Evolutionary conservation across 2,329 filamentous ascomycete species (phyloP).

Genomic region (Cryphonectria radicalis): DNA sequence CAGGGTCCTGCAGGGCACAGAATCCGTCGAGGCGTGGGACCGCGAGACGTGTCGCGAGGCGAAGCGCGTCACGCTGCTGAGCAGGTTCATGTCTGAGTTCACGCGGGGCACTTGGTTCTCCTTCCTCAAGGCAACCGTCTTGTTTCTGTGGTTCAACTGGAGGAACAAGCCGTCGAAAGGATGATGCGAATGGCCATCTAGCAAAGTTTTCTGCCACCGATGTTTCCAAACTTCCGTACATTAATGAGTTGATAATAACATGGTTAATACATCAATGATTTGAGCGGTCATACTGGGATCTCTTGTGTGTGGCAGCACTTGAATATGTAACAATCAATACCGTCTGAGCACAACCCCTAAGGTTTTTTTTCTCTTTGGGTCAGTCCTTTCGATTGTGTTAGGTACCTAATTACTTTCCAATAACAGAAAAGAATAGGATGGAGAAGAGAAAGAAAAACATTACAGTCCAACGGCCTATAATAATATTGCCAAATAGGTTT

Average conservation of each 20-base stretch:
- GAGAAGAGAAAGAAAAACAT: no score
- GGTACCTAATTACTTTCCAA: neutral
- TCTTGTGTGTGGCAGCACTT: no score
- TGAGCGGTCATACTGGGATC: no score
- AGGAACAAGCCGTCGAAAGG: neutral
- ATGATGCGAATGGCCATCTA: neutral
- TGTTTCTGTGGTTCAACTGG: constrained; percentile 13
- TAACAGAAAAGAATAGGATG: neutral
- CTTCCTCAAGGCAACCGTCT: constrained; percentile 17
- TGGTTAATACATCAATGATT: no score
- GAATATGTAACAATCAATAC: no score
- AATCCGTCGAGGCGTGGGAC: constrained; percentile 42
- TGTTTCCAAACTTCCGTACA: no score
- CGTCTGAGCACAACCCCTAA: neutral
- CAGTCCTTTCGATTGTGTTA: neutral
- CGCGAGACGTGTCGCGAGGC: constrained; percentile 24
- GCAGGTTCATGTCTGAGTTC: constrained; percentile 29
- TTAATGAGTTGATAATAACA: no score
- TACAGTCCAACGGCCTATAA: neutral
- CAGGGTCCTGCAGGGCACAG: constrained; percentile 44
- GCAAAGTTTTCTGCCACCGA: neutral
- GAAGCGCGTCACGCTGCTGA: constrained; percentile 29
- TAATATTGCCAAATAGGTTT: neutral
- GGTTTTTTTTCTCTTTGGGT: neutral
- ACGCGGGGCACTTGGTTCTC: constrained; percentile 23